Evolutionary conservation across 225 moss, liverwort and hornwort genomes (phyloP).

Genomic region (Lunularia cruciata): DNA sequence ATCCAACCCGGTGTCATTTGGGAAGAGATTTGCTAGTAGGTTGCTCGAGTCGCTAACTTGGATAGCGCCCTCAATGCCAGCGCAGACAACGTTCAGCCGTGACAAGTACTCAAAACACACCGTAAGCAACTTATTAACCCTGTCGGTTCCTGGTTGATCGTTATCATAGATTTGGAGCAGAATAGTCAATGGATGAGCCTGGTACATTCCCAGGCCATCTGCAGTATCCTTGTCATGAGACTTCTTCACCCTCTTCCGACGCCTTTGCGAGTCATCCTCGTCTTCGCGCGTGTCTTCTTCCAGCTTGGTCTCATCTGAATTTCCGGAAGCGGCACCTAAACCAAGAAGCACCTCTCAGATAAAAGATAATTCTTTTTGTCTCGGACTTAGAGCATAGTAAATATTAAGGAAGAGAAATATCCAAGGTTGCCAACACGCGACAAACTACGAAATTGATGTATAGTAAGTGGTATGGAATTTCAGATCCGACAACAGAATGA

Average conservation of each 20-base stretch:
- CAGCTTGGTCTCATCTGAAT: slow-evolving; percentile 54
- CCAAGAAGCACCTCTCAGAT: slow-evolving; percentile 2
- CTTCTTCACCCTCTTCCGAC: slow-evolving; percentile 82
- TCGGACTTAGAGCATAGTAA: too few relatives aligned
- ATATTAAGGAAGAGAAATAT: too few relatives aligned
- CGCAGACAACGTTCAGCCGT: slow-evolving; percentile 72
- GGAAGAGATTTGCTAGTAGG: slow-evolving; percentile 77
- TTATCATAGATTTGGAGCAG: slow-evolving; percentile 70
- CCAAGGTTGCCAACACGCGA: too few relatives aligned
- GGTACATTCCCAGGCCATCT: slow-evolving; percentile 65
- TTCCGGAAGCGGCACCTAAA: slow-evolving; percentile 53
- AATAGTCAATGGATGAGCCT: slow-evolving; percentile 77
- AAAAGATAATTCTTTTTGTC: too few relatives aligned
- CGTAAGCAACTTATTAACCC: slow-evolving; percentile 71
- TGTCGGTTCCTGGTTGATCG: slow-evolving; percentile 52
- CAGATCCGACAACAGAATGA: too few relatives aligned
- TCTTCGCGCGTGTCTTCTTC: slow-evolving; percentile 79
- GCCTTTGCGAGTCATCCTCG: slow-evolving; percentile 82
- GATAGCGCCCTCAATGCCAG: slow-evolving; percentile 65
- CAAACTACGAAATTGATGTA: too few relatives aligned
- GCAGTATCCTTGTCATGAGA: slow-evolving; percentile 76
- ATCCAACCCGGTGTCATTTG: slow-evolving; percentile 84
- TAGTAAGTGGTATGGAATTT: too few relatives aligned
- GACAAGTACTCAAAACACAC: slow-evolving; percentile 79
- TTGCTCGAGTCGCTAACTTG: slow-evolving; percentile 59